Conservation (phyloP, 148 eudicot genomes). For the Hydrangea macrophylla region DNA sequence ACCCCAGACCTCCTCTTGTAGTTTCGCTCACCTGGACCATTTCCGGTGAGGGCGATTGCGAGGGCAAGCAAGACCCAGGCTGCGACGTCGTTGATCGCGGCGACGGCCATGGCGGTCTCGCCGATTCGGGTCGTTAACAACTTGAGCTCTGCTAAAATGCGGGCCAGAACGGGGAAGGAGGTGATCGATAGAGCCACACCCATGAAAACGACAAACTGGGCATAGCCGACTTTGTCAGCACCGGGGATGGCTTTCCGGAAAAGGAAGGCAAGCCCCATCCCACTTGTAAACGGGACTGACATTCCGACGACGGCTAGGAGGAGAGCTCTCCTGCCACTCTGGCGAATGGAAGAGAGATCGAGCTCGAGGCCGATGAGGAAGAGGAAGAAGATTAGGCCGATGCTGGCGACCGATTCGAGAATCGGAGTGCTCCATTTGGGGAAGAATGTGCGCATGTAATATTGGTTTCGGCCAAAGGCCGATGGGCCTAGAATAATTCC, state of each 20-base stretch:
- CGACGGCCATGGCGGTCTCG: conserved; percentile 54
- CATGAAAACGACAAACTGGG: conserved; percentile 36
- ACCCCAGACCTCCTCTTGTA: too few relatives aligned
- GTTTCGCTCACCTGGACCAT: conserved; percentile 26
- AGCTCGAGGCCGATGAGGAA: conserved; percentile 50
- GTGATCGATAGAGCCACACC: conserved; percentile 50
- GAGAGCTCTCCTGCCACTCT: conserved; percentile 32
- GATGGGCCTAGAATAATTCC: conserved; percentile 54
- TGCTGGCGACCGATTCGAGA: conserved; percentile 38
- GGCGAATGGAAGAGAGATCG: conserved; percentile 30
- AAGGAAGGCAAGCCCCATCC: conserved; percentile 30
- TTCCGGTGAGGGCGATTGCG: conserved; percentile 46
- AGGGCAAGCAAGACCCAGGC: conserved; percentile 56
- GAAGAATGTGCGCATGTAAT: conserved; percentile 31
- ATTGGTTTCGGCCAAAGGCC: conserved; percentile 35
- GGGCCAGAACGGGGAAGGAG: conserved; percentile 55
- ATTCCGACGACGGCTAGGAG: conserved; percentile 42
- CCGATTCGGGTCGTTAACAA: conserved; percentile 46
- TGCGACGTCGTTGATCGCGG: conserved; percentile 52
- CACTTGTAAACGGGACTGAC: conserved; percentile 31
- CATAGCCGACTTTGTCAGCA: conserved; percentile 28
- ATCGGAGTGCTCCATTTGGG: conserved; percentile 53
- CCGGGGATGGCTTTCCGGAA: conserved; percentile 26
- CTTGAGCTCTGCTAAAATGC: conserved; percentile 50
- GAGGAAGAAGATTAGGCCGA: conserved; percentile 48